phyloP scores from a whole-genome alignment of 768 basidiomycete species.

The Cystofilobasidium bisporidii region DNA sequence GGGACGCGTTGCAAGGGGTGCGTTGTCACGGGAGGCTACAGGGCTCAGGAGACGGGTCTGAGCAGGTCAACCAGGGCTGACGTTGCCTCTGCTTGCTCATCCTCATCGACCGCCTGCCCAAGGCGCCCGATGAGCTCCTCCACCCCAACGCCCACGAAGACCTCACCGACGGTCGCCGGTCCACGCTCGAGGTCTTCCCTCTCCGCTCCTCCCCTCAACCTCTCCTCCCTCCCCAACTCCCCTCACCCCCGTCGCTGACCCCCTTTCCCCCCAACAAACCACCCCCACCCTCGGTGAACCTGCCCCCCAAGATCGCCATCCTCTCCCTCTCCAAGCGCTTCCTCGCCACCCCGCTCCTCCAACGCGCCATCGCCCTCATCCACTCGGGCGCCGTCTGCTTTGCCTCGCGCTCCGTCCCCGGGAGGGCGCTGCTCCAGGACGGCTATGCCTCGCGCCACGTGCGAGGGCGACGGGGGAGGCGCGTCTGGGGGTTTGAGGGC shows the following conservation, averaged over 20 bases:
- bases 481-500: slow-evolving; percentile 38
- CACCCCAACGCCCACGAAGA: slow-evolving; percentile 54
- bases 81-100: no score
- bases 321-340: slow-evolving; percentile 75
- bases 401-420: slow-evolving; percentile 41
- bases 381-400: slow-evolving; percentile 51
- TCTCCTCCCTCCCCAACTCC: neutral
- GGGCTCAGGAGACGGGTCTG: no score
- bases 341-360: slow-evolving; percentile 69
- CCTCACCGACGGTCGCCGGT: slow-evolving; percentile 56
- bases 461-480: slow-evolving; percentile 38
- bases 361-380: slow-evolving; percentile 78
- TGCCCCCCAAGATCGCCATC: slow-evolving; percentile 95
- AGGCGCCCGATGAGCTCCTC: slow-evolving; percentile 41
- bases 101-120: no score
- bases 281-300: no score
- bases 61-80: no score
- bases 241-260: neutral
- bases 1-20: slow-evolving; percentile 69
- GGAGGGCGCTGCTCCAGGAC: neutral
- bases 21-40: no score
- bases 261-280: no score
- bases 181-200: slow-evolving; percentile 64
- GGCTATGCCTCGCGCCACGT: slow-evolving; percentile 57
- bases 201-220: neutral